Conservation (phyloP, 129 eudicot species). For the Arctium minus region DNA sequence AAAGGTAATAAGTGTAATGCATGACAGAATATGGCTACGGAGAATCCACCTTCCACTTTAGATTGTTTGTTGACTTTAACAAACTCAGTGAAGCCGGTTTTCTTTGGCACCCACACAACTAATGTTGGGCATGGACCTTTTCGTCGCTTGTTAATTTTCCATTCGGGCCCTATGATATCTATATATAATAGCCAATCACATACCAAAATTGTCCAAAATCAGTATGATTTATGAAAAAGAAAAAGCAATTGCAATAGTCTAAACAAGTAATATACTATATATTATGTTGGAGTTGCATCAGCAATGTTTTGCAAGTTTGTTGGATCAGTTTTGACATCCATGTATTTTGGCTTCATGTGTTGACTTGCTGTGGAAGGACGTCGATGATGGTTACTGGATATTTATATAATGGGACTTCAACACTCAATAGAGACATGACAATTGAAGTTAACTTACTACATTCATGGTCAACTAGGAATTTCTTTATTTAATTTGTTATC, state of each 20-base stretch:
- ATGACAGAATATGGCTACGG: constrained; percentile 15
- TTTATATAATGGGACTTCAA: not conserved
- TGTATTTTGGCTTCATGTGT: not conserved
- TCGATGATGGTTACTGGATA: not conserved
- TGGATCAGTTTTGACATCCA: not conserved
- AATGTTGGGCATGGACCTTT: constrained; percentile 6
- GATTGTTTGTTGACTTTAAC: constrained; percentile 4
- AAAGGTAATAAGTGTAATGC: not conserved
- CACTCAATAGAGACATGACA: not conserved
- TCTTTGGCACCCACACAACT: constrained; percentile 17
- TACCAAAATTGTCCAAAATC: not conserved
- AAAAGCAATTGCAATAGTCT: not conserved
- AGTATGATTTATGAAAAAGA: not conserved
- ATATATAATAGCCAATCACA: not conserved
- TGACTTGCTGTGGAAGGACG: not conserved
- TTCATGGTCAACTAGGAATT: not conserved
- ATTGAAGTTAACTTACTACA: not conserved
- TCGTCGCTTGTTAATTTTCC: not conserved
- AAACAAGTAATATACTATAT: not conserved
- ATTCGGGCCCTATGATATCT: not conserved
- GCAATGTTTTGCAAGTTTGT: not conserved
- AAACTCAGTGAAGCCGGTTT: constrained; percentile 13
- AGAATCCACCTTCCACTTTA: constrained; percentile 23
- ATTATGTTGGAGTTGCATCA: not conserved
- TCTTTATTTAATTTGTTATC: not conserved